Percentiles rank a stretch among this genome's conserved stretches.
phyloP scores from a whole-genome alignment of 768 basidiomycete genomes.

The Galerina sulciceps region DNA sequence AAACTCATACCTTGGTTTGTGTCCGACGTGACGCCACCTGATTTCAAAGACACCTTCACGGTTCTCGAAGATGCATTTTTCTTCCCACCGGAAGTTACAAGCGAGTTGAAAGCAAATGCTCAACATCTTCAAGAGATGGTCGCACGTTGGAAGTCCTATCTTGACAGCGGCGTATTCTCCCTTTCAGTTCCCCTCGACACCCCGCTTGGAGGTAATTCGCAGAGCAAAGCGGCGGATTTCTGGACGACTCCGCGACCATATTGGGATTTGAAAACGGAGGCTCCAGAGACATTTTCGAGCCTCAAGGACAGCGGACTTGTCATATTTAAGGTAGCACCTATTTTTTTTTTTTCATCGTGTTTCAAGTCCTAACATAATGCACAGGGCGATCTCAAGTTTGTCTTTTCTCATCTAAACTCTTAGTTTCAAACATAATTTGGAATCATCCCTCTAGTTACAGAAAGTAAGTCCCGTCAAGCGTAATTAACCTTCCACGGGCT shows the following conservation, averaged over 20 bases:
- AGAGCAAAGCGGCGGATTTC: constrained; percentile 47
- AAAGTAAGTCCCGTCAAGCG: constrained; percentile 53
- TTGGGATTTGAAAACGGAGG: constrained; percentile 68
- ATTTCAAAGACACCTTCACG: constrained; percentile 67
- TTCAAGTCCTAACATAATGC: background rate
- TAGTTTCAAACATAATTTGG: background rate
- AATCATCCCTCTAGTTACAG: constrained; percentile 36
- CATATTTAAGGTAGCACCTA: constrained; percentile 73
- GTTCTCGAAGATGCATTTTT: constrained; percentile 69
- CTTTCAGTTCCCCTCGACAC: constrained; percentile 71
- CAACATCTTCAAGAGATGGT: constrained; percentile 64
- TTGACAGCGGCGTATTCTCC: constrained; percentile 71
- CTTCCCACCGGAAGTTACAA: constrained; percentile 42
- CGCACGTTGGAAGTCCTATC: constrained; percentile 71
- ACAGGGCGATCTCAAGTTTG: constrained; percentile 91
- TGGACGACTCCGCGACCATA: constrained; percentile 81
- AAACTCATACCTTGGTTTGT: constrained; percentile 98
- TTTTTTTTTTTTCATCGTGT: background rate
- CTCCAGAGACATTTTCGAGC: constrained; percentile 51
- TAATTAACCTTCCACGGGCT: background rate
- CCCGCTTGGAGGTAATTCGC: constrained; percentile 47
- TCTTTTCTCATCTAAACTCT: constrained; percentile 7
- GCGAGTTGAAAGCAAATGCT: constrained; percentile 13
- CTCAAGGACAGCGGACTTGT: constrained; percentile 68
- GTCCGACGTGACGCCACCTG: constrained; percentile 88